Evolutionary conservation across 2,329 filamentous ascomycete species (phyloP), one percentile per base, ranked within the genome.

Genomic region (Colletotrichum noveboracense): DNA sequence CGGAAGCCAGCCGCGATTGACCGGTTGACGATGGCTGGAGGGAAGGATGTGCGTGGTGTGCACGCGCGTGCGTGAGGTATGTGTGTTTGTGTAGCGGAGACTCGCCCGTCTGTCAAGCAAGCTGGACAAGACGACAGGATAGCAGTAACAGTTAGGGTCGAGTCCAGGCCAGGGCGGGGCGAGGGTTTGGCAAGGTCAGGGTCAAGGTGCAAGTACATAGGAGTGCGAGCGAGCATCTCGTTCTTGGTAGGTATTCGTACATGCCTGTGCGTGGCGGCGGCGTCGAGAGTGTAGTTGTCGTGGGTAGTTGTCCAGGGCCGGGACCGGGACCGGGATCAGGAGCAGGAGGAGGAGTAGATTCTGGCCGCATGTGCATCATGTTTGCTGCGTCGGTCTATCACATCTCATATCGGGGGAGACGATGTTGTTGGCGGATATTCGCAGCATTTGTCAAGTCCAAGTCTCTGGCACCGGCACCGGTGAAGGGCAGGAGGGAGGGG

Each of bases 381-480:
- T 38, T 66, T 60, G 70, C 68, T 52, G 67, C 64, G 64, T 70
- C 65, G 28, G 12, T 65, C 48, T 56, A 28, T 76, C 74, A 76
- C 48, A 76, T 74, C 26, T 76, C 74, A 74, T 26, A 69, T 76
- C 65, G 65, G 74, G n/a, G 12, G 43, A 62, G 48, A 48, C 28
- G 70, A 73, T 32, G 70, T 76, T 55, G 74, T 76, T 55, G 74
- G 74, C 74, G 74, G 74, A 74, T 69, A 61, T 74, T 76, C 48
- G 70, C 74, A 76, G 74, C 58, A 74, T 48, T 73, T 66, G 70
- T 30, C 70, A 74, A 69, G 74, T 73, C 74, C 74, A 60, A 65
- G 48, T 76, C 74, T 76, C 68, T 69, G 74, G 74, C 74, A 76
- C 74, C 70, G 74, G 74, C 74, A 76, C 74, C 70, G 74, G 74